These are phyloP conservation scores for Zasmidium angulare DNA, from an alignment of 2,329 filamentous ascomycete species.

Conservation along the genomic window DNA sequence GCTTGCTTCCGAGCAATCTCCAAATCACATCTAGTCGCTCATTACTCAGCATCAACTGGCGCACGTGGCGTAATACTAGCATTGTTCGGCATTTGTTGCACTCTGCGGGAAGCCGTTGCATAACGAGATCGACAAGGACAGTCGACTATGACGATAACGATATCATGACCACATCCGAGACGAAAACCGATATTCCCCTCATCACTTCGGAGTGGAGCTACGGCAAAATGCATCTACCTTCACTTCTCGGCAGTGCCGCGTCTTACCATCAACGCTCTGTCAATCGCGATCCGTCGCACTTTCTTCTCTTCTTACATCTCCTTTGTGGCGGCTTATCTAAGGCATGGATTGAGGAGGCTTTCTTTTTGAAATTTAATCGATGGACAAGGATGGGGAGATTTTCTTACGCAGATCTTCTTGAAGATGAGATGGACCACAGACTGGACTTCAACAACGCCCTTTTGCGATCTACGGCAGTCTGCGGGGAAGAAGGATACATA, in stretches of 20 bases:
- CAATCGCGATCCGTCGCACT: neutral
- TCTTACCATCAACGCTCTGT: neutral
- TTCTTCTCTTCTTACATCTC: neutral
- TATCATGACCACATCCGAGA: conserved; percentile 24
- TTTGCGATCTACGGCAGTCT: conserved; percentile 6
- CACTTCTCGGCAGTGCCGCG: conserved; percentile 14
- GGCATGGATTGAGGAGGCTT: neutral
- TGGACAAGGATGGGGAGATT: neutral
- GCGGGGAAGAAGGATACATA: conserved; percentile 8
- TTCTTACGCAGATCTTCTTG: neutral
- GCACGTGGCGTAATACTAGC: conserved; percentile 7
- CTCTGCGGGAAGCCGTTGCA: conserved; percentile 17
- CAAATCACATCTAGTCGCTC: conserved; percentile 5
- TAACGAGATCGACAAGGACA: conserved; percentile 17
- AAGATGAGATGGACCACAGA: conserved; percentile 2
- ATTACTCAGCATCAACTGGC: conserved; percentile 5
- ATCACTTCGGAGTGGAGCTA: conserved; percentile 12
- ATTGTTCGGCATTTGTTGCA: conserved; percentile 19
- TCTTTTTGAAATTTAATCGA: neutral
- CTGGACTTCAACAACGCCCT: neutral
- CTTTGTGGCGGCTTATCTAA: neutral
- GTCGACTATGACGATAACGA: conserved; percentile 25
- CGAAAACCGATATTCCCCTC: conserved; percentile 3
- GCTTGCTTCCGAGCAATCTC: conserved; percentile 25
- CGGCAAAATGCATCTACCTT: conserved; percentile 20